These are phyloP conservation scores for Onygenales sp. DNA, from an alignment of 2,329 filamentous ascomycete genomes.

Conservation along the genomic window DNA sequence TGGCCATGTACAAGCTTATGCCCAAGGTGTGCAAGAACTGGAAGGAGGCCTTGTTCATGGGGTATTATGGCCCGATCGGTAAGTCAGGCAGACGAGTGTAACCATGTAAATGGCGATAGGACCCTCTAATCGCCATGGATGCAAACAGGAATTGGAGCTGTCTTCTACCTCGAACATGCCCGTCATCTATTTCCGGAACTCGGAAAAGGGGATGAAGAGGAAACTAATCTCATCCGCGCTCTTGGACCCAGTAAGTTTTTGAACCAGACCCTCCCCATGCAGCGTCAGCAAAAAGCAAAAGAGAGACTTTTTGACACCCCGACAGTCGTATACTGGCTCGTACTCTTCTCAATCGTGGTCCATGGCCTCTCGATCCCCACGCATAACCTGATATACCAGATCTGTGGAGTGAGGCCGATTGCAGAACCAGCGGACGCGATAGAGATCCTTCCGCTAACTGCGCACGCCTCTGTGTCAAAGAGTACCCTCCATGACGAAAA, in stretches of 20 bases:
- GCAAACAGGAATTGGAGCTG: constrained; percentile 30
- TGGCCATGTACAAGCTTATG: constrained; percentile 48
- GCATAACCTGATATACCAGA: constrained; percentile 24
- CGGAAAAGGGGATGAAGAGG: constrained; percentile 29
- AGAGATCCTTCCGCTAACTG: constrained; percentile 14
- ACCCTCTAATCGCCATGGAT: neutral
- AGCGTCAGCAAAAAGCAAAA: neutral
- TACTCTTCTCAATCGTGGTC: constrained; percentile 31
- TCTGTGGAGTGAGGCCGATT: constrained; percentile 21
- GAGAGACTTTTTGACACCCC: neutral
- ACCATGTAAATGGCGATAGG: neutral
- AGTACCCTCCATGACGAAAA: constrained; percentile 12
- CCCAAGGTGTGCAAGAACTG: constrained; percentile 42
- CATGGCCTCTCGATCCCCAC: constrained; percentile 30
- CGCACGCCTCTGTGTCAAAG: constrained; percentile 19
- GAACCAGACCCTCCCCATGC: neutral
- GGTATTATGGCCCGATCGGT: constrained; percentile 42
- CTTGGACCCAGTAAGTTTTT: constrained; percentile 28
- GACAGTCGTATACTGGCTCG: constrained; percentile 38
- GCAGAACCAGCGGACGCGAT: constrained; percentile 22
- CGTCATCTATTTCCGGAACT: constrained; percentile 34
- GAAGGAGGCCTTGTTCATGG: constrained; percentile 53
- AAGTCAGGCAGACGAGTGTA: constrained; percentile 2
- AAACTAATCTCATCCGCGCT: constrained; percentile 30
- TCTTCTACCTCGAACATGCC: constrained; percentile 39